Percentiles rank a stretch among this genome's conserved stretches.
These are phyloP conservation scores for Paratrimastix pyriformis DNA, from an alignment of 78 protist species.

Conservation along the genomic window DNA sequence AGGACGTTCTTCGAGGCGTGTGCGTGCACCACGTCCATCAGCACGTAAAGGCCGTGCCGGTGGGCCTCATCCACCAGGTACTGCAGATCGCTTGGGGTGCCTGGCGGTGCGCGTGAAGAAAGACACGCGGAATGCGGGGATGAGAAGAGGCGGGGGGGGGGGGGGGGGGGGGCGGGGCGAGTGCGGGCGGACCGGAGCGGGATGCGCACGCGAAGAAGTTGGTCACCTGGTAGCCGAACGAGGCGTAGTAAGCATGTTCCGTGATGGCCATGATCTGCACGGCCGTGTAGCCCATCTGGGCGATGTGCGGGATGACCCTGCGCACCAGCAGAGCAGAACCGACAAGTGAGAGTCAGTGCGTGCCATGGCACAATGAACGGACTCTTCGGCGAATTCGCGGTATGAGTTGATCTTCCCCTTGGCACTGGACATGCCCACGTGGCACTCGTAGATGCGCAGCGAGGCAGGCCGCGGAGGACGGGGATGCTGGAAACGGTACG, in stretches of 20 bases:
- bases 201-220: slow-evolving; percentile 55
- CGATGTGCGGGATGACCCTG: too few species aligned
- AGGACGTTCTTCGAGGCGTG: slow-evolving; percentile 45
- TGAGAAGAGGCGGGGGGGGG: neutral
- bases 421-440: slow-evolving; percentile 79
- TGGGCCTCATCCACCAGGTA: slow-evolving; percentile 73
- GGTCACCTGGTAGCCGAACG: slow-evolving; percentile 74
- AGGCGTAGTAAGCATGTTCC: slow-evolving; percentile 94
- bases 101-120: neutral
- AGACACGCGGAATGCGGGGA: too few species aligned
- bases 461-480: slow-evolving; percentile 38
- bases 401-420: slow-evolving; percentile 57
- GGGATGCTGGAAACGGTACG: slow-evolving; percentile 26
- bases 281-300: slow-evolving; percentile 34
- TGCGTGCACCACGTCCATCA: slow-evolving; percentile 81
- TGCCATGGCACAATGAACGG: slow-evolving; percentile 16
- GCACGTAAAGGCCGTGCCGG: slow-evolving; percentile 59
- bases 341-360: slow-evolving; percentile 20
- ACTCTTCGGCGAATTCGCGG: slow-evolving; percentile 24
- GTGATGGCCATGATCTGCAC: slow-evolving; percentile 86
- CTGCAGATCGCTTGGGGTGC: slow-evolving; percentile 61
- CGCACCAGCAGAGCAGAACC: neutral
- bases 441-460: slow-evolving; percentile 75
- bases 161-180: neutral
- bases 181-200: slow-evolving; percentile 26